phyloP scores from a whole-genome alignment of 2,329 filamentous ascomycete species.

The Mariannaea sp. region DNA sequence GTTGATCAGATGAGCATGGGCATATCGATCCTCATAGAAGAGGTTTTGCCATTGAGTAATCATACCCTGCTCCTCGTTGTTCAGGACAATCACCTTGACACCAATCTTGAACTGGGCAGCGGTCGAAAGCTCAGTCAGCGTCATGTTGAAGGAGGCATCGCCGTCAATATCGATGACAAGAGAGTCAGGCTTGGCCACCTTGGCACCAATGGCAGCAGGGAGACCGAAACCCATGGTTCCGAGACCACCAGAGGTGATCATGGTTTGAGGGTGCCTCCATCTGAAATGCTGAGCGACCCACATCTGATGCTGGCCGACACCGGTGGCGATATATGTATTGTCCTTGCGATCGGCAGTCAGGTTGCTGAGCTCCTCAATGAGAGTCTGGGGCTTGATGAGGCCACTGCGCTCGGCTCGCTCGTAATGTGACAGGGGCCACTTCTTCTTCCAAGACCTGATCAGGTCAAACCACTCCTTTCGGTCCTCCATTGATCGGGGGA shows the following conservation, averaged over 20 bases:
- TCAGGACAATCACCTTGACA: slow-evolving; percentile 91
- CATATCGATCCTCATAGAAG: slow-evolving; percentile 92
- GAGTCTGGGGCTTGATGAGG: slow-evolving; percentile 89
- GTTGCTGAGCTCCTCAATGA: slow-evolving; percentile 89
- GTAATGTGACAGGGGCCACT: slow-evolving; percentile 83
- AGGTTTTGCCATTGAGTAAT: slow-evolving; percentile 98
- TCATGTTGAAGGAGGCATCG: slow-evolving; percentile 99
- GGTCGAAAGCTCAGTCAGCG: slow-evolving; percentile 90
- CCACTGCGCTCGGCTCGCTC: slow-evolving; percentile 77
- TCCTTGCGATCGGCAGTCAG: slow-evolving; percentile 81
- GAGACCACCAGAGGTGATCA: slow-evolving; percentile 95
- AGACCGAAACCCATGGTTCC: slow-evolving; percentile 90
- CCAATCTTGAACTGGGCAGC: slow-evolving; percentile 96
- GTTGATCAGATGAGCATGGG: slow-evolving; percentile 92
- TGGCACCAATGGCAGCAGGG: slow-evolving; percentile 92
- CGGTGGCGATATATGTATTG: slow-evolving; percentile 85
- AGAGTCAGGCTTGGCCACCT: slow-evolving; percentile 76
- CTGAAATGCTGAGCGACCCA: slow-evolving; percentile 97
- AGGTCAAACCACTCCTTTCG: slow-evolving; percentile 86
- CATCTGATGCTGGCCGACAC: slow-evolving; percentile 98
- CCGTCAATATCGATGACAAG: slow-evolving; percentile 96
- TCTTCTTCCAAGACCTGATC: slow-evolving; percentile 88
- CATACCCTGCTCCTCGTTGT: slow-evolving; percentile 99
- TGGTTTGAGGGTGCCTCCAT: slow-evolving; percentile 87
- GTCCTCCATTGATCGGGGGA: slow-evolving; percentile 63